Percentiles rank a stretch among this genome's conserved stretches.
Conservation (phyloP, 768 basidiomycete genomes). For the Trametes cubensis region DNA sequence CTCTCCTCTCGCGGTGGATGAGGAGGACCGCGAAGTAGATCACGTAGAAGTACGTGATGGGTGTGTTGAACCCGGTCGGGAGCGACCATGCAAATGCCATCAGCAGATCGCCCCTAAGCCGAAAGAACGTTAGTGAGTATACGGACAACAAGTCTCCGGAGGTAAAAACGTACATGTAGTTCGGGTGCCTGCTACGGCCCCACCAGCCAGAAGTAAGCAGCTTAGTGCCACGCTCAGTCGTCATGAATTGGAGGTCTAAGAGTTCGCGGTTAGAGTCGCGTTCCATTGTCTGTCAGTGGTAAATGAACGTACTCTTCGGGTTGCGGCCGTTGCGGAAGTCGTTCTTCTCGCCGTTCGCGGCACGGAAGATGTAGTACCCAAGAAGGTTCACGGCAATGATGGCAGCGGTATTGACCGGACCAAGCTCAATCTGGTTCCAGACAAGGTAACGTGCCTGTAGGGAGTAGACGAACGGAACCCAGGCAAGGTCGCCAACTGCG, state of each 20-base stretch:
- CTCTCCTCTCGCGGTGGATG: conserved; percentile 85
- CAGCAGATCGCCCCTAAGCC: conserved; percentile 73
- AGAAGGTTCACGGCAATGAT: conserved; percentile 66
- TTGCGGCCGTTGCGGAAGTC: conserved; percentile 92
- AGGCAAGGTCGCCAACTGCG: conserved; percentile 85
- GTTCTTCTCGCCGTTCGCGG: conserved; percentile 91
- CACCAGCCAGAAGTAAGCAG: conserved; percentile 97
- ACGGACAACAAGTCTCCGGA: not conserved
- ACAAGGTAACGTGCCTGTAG: conserved; percentile 95
- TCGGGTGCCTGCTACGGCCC: conserved; percentile 92
- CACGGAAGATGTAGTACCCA: conserved; percentile 92
- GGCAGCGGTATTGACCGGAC: conserved; percentile 52
- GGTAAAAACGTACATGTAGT: conserved; percentile 65
- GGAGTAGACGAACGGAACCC: conserved; percentile 94
- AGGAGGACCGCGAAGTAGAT: conserved; percentile 88
- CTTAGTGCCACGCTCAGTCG: conserved; percentile 85
- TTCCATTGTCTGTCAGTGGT: not conserved
- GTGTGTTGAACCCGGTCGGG: conserved; percentile 88
- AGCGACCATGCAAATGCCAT: conserved; percentile 95
- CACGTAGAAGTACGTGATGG: conserved; percentile 95
- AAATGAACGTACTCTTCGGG: conserved; percentile 71
- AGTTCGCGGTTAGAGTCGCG: not conserved
- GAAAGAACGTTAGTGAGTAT: conserved; percentile 5
- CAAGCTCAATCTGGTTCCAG: conserved; percentile 83
- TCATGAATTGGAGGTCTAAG: conserved; percentile 75